Evolutionary conservation across 805 yeast genomes (phyloP).

Genomic region (Metschnikowia peoriensis): DNA sequence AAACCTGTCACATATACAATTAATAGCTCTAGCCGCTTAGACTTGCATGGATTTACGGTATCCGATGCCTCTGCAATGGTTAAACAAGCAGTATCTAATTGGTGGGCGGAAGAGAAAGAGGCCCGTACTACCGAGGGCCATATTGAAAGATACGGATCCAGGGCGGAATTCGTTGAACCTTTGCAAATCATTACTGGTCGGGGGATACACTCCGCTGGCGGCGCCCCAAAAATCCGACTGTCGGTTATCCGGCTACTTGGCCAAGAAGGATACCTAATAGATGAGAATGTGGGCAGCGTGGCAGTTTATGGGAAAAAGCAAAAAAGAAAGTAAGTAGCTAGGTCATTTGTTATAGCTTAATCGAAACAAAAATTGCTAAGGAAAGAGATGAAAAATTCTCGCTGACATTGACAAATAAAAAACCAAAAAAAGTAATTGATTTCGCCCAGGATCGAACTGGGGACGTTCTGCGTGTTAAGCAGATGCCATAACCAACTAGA

Average conservation of each 20-base stretch:
- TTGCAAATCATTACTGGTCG: conserved; percentile 61
- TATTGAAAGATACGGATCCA: conserved; percentile 29
- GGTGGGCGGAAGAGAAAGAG: conserved; percentile 64
- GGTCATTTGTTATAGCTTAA: neutral
- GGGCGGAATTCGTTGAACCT: conserved; percentile 42
- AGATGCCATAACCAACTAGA: conserved; percentile 92
- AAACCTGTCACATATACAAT: neutral
- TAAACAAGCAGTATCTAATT: conserved; percentile 36
- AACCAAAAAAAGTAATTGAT: conserved; percentile 9
- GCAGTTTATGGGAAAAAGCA: conserved; percentile 41
- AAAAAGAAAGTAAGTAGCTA: neutral
- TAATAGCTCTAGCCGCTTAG: conserved; percentile 28
- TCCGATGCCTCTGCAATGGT: conserved; percentile 45
- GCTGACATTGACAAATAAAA: neutral
- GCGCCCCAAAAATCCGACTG: conserved; percentile 47
- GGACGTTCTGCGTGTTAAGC: conserved; percentile 28
- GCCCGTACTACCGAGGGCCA: conserved; percentile 42
- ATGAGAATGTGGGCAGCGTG: conserved; percentile 47
- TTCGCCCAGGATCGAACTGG: conserved; percentile 27
- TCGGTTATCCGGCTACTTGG: conserved; percentile 42
- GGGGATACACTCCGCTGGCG: conserved; percentile 65
- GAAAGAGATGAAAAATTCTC: too few relatives aligned
- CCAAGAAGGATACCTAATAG: conserved; percentile 38
- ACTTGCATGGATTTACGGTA: conserved; percentile 56
- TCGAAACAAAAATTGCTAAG: neutral